Base-by-base conservation (phyloP, 1,284 basidiomycete species). In the Moesziomyces sp. region DNA sequence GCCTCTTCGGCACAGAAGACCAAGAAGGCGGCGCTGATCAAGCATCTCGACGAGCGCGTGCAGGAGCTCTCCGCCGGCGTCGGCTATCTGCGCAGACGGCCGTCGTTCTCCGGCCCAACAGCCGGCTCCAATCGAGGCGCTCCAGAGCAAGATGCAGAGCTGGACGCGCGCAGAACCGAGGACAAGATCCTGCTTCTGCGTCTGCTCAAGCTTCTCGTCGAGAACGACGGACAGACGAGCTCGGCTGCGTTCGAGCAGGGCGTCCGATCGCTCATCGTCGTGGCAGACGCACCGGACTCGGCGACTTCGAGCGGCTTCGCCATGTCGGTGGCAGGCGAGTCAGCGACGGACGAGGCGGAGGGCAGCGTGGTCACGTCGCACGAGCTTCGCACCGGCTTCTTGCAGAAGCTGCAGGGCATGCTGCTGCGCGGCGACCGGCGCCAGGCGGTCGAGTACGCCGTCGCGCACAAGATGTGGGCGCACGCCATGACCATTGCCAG, bases 401-500 rank as follows among this genome's bases (percentile, higher is more conserved):
- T 84, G 40, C 68, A 79, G 34, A 66, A 74, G 50, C 59, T 84
- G 28, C 79, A 84, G 72, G 46, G 42, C 11, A 66, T 80, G 56
- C 62, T 84, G 14, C 61, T 80, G 34, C 59, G 89, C 47, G 97
- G 97, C 16, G 90, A 97, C 74, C 91, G 93, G 59, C 89, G 89
- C 26, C 89, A 91, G 70, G 97, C 97, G 0, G 94, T 93, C 78
- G 90, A 91, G 61, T 94, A 91, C 81, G 96, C 97, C 5, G 87
- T 94, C 28, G 90, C 94, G 64, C 89, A 94, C 82, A 91, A 89
- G 76, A 86, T 99, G 70, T 99, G 95, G 94, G 90, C 93, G 1
- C 97, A 99, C 84, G 97, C 97, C 0, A 90, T 99, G 88, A 86
- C 98, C 49, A 95, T 99, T 67, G 91, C 97, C 9, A 95, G 93